A percentile compares a stretch with the other conserved stretches of the same genome.
Evolutionary conservation across 129 eudicot species (phyloP).

Genomic region (Chrysanthemum makinoi): DNA sequence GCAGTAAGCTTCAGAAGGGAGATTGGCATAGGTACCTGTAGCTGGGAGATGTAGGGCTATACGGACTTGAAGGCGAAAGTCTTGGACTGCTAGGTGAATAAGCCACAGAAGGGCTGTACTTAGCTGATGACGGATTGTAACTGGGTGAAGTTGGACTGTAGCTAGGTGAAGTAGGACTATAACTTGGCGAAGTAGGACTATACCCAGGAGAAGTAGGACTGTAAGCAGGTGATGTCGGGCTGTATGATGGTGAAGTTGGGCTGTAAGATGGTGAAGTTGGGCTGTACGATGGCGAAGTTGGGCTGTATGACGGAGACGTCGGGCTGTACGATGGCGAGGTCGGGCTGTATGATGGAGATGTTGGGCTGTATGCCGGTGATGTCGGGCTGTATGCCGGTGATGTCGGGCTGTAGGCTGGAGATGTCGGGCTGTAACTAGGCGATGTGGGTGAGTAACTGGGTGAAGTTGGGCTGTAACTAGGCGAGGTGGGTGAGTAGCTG

Average conservation of each 20-base stretch:
- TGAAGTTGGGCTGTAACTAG: constrained; percentile 72
- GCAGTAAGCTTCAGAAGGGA: too few relatives aligned
- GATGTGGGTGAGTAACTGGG: constrained; percentile 86
- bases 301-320: too few relatives aligned
- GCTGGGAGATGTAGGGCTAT: constrained; percentile 93
- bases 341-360: constrained; percentile 59
- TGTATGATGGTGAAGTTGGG: too few relatives aligned
- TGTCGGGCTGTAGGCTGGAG: constrained; percentile 83
- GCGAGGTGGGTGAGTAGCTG: constrained; percentile 88
- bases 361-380: constrained; percentile 76
- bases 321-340: too few relatives aligned
- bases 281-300: too few relatives aligned
- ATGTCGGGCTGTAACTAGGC: constrained; percentile 77
- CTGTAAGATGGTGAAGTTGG: too few relatives aligned
- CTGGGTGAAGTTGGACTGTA: constrained; percentile 75
- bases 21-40: constrained; percentile 23
- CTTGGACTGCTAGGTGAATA: constrained; percentile 98
- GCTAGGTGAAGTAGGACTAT: too few relatives aligned
- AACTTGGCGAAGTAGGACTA: too few relatives aligned
- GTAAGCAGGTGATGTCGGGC: too few relatives aligned
- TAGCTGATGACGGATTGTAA: constrained; percentile 81
- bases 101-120: constrained; percentile 88
- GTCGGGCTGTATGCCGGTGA: constrained; percentile 69
- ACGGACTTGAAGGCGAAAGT: constrained; percentile 67
- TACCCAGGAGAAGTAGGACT: too few relatives aligned